Evolutionary conservation across 768 basidiomycete species (phyloP).

Genomic region (Trametes coccinea): DNA sequence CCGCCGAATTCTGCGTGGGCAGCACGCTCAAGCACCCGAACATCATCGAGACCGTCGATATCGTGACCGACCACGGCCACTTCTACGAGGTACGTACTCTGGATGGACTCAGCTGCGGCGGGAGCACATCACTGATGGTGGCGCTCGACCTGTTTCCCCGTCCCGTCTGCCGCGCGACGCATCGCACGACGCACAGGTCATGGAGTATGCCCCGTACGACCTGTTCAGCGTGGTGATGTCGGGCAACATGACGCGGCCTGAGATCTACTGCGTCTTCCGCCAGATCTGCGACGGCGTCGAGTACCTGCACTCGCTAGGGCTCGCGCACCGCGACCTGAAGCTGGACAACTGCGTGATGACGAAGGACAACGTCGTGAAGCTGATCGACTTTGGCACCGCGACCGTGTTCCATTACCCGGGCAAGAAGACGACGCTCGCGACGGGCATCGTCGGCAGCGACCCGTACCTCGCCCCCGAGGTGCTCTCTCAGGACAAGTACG

Average conservation of each 20-base stretch:
- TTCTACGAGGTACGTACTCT: constrained; percentile 85
- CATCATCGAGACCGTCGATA: constrained; percentile 97
- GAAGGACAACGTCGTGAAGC: constrained; percentile 89
- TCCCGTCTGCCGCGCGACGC: no score
- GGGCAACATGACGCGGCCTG: constrained; percentile 95
- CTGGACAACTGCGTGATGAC: constrained; percentile 99
- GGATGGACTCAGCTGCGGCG: not conserved
- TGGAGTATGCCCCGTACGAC: constrained; percentile 99
- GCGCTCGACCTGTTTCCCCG: not conserved
- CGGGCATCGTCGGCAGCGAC: constrained; percentile 94
- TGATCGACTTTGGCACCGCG: constrained; percentile 99
- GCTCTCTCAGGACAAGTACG: constrained; percentile 75
- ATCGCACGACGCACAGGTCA: constrained; percentile 60
- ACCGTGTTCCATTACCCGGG: constrained; percentile 99
- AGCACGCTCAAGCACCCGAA: constrained; percentile 92
- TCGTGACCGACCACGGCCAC: constrained; percentile 95
- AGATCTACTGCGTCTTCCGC: constrained; percentile 98
- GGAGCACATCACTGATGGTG: constrained; percentile 4
- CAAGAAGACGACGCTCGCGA: constrained; percentile 72
- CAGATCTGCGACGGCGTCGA: constrained; percentile 98
- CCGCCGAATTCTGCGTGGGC: constrained; percentile 98
- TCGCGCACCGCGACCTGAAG: constrained; percentile 98
- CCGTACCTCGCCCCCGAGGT: constrained; percentile 99
- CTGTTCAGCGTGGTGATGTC: constrained; percentile 99
- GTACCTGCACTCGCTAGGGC: constrained; percentile 95